Evolutionary conservation across 106 monocot genomes (phyloP), one percentile per base, ranked within the genome.

Genomic region (Dendrobium huoshanense): DNA sequence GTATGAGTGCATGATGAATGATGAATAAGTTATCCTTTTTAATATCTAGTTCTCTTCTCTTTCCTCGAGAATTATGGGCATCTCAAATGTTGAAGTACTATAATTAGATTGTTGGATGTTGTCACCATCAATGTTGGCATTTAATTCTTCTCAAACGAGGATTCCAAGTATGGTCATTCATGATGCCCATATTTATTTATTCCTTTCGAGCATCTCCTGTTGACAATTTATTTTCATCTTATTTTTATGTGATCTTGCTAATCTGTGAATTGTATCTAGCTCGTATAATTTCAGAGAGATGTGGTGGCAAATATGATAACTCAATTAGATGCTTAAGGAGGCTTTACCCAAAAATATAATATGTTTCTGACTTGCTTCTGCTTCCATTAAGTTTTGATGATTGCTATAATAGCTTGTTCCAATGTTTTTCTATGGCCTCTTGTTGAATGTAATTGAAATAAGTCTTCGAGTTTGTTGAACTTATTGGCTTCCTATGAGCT

Each of bases 111-210:
- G 0, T 37, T 37, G 37, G 37, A 37, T 37, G 37, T 0, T 37
- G 37, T 37, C 37, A 37, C 37, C 37, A 37, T 37, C 37, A 37
- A 37, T 75, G 55, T 20, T 68, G 67, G 80, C 47, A 77, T 51
- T 55, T 76, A 80, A 84, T 80, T 33, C 17, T 6, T 77, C 15
- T 68, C 54, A 56, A 56, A n/a, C 42, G 68, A 68, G 55, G 70
- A 72, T 56, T 72, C 72, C 72, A 72, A 25, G 41, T 33, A 45
- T 74, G 59, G 5, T 2, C 75, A 77, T 22, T 45, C 27, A 29
- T 44, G 64, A 15, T 77, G 16, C 41, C 44, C 73, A 40, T 47
- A 55, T 41, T 42, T 64, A 29, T 61, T 67, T 25, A 42, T 48
- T 58, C 58, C 41, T 37, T 27, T 76, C 18, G 24, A 11, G n/a